Conservation (phyloP, 345 rosid genomes). For the Melastoma malabathricum region DNA sequence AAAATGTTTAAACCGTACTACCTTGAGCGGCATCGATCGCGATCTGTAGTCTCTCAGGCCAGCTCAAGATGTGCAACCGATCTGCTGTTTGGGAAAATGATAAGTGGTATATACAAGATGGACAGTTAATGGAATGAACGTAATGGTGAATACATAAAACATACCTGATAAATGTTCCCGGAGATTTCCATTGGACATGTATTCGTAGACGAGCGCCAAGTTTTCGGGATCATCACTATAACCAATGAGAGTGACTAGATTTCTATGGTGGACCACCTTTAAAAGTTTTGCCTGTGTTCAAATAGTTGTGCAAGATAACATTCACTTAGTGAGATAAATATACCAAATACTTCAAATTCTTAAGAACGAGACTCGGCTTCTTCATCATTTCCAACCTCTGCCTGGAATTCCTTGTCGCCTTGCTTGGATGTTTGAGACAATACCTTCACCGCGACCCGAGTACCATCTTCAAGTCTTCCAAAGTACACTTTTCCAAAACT, state of each 20-base stretch:
- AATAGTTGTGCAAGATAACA: too few species aligned
- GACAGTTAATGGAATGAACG: too few species aligned
- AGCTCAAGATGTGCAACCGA: background rate
- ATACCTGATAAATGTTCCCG: conserved; percentile 16
- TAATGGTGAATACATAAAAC: background rate
- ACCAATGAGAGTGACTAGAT: conserved; percentile 19
- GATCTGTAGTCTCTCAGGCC: conserved; percentile 22
- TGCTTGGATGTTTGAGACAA: conserved; percentile 14
- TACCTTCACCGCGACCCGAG: conserved; percentile 16
- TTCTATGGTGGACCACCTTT: conserved; percentile 17
- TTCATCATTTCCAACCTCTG: conserved; percentile 12
- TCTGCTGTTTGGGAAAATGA: background rate
- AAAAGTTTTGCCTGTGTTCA: conserved; percentile 14
- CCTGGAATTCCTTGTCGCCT: conserved; percentile 18
- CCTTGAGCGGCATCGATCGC: conserved; percentile 38
- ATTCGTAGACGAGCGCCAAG: conserved; percentile 23
- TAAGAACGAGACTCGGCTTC: too few species aligned
- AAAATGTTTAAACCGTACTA: too few species aligned
- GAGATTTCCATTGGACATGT: conserved; percentile 23
- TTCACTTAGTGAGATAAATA: too few species aligned
- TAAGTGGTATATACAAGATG: background rate
- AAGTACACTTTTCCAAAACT: conserved; percentile 21
- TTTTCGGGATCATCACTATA: conserved; percentile 16
- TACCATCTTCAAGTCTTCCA: conserved; percentile 12
- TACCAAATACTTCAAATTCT: too few species aligned